These are phyloP conservation scores for Aspergillus costaricaensis DNA, from an alignment of 2,329 filamentous ascomycete species.

Conservation along the genomic window DNA sequence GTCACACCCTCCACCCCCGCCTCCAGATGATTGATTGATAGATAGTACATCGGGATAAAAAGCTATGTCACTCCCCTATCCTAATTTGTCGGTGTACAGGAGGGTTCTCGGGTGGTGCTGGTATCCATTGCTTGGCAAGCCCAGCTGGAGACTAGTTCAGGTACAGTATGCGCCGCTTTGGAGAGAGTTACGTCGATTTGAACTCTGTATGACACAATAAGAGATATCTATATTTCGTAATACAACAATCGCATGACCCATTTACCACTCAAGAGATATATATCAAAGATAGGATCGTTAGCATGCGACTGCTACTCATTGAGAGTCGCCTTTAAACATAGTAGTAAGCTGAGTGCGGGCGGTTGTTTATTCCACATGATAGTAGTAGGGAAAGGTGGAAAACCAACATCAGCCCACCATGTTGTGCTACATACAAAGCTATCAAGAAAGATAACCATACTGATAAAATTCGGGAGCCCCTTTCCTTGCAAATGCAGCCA, in stretches of 20 bases:
- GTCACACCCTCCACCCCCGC: background rate
- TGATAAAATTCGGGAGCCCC: background rate
- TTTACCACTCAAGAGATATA: no score
- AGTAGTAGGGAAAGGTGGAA: no score
- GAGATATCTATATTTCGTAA: background rate
- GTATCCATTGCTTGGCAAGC: background rate
- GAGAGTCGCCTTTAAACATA: no score
- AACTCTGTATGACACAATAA: background rate
- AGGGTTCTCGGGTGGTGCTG: background rate
- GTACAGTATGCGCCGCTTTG: background rate
- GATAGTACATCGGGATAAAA: background rate
- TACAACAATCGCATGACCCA: no score
- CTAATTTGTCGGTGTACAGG: background rate
- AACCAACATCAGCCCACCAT: no score
- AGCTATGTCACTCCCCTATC: background rate
- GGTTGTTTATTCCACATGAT: no score
- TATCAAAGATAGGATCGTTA: background rate
- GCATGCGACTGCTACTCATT: no score
- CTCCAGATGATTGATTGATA: background rate
- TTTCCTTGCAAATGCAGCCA: background rate
- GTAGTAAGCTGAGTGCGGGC: no score
- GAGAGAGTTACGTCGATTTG: background rate
- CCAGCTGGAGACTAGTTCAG: background rate
- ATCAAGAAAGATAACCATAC: no score
- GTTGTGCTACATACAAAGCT: no score